These are phyloP conservation scores for Immersiporthe knoxdaviesiana DNA, from an alignment of 2,329 filamentous ascomycete species.

Conservation along the genomic window DNA sequence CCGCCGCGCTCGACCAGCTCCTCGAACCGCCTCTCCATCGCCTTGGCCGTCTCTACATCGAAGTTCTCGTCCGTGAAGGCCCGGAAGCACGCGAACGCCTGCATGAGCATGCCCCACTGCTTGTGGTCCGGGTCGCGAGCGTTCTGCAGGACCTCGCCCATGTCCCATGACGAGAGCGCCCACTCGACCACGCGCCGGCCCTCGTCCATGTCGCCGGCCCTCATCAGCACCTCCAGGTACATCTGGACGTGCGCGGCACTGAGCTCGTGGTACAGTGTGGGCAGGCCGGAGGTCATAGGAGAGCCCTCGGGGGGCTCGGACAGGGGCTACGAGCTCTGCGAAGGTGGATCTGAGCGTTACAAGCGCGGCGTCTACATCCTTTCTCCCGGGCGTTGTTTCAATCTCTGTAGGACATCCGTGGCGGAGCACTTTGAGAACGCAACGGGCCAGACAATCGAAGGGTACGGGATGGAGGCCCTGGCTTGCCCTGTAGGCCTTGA, in stretches of 20 bases:
- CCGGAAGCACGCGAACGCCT: conserved; percentile 45
- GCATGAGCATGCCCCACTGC: conserved; percentile 38
- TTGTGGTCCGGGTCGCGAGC: conserved; percentile 43
- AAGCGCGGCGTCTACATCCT: conserved; percentile 27
- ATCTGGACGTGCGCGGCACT: conserved; percentile 54
- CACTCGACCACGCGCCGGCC: conserved; percentile 62
- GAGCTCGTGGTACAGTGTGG: conserved; percentile 47
- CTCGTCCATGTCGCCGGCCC: conserved; percentile 60
- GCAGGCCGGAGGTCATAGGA: conserved; percentile 1
- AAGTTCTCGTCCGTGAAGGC: conserved; percentile 50
- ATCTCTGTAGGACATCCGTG: neutral
- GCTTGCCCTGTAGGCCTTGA: conserved; percentile 35
- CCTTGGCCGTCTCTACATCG: conserved; percentile 36
- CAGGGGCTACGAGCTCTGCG: conserved; percentile 35
- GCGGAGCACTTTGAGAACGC: conserved; percentile 38
- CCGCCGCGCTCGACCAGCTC: conserved; percentile 35
- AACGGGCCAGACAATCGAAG: conserved; percentile 43
- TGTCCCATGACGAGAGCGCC: conserved; percentile 55
- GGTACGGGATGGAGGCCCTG: conserved; percentile 41
- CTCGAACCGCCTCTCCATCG: conserved; percentile 37
- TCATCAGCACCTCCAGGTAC: conserved; percentile 67
- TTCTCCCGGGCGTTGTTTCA: neutral
- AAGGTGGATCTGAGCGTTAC: conserved; percentile 30
- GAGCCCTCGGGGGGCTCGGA: conserved; percentile 33
- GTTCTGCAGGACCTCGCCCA: conserved; percentile 39